Evolutionary conservation across 2,329 filamentous ascomycete species (phyloP).

Genomic region (Fusarium coicis): DNA sequence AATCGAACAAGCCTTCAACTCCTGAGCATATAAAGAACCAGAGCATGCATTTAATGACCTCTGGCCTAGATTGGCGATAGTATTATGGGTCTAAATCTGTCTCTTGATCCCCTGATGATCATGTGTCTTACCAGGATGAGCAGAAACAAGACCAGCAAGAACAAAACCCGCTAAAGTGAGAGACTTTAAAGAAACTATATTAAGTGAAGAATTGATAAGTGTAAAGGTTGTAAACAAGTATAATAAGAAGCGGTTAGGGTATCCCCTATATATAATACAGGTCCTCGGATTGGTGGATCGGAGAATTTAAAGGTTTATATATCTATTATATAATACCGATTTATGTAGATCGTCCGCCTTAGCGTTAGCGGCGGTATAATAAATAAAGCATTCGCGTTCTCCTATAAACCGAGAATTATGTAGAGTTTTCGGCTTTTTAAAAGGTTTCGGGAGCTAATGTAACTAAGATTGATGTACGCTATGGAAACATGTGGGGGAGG

Average conservation of each 20-base stretch:
- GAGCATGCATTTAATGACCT: neutral
- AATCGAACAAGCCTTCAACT: slow-evolving; percentile 1
- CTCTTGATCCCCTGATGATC: slow-evolving; percentile 13
- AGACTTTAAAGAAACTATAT: slow-evolving; percentile 3
- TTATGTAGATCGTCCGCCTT: neutral
- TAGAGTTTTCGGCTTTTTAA: neutral
- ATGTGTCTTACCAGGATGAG: slow-evolving; percentile 12
- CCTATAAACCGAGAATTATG: slow-evolving; percentile 1
- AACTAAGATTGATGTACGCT: neutral
- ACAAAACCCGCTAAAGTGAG: neutral
- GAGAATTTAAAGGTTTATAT: neutral
- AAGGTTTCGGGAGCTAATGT: neutral
- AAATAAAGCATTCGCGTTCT: neutral
- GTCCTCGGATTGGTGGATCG: neutral
- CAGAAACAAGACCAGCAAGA: neutral
- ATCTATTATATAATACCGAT: neutral
- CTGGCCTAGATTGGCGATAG: neutral
- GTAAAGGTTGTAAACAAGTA: neutral
- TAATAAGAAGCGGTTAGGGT: neutral
- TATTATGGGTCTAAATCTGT: slow-evolving; percentile 4
- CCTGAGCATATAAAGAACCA: neutral
- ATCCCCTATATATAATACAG: neutral
- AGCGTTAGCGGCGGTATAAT: neutral
- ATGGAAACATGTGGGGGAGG: neutral
- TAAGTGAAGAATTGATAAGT: neutral